Conservation (phyloP, 148 eudicot genomes). For the Vaccinium myrtillus region DNA sequence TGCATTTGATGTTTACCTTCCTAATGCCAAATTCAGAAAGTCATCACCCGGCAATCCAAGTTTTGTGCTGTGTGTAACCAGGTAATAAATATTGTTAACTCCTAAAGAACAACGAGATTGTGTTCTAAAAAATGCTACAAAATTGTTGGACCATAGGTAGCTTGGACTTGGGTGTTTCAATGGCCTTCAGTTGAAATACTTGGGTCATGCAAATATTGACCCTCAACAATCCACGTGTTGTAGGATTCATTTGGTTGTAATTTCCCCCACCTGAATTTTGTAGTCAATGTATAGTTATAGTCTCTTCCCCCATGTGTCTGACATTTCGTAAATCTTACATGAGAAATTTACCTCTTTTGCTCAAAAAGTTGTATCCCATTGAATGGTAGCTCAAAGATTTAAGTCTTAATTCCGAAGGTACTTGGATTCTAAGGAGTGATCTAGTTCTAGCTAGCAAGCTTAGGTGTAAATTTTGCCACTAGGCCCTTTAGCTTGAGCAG, state of each 20-base stretch:
- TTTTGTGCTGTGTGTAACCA: slow-evolving; percentile 55
- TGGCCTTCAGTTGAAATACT: background rate
- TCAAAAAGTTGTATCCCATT: background rate
- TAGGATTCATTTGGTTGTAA: background rate
- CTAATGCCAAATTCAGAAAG: slow-evolving; percentile 81
- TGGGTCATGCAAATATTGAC: background rate
- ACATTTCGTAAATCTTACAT: background rate
- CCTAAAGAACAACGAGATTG: background rate
- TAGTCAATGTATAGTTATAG: background rate
- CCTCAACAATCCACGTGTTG: background rate
- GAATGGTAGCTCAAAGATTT: background rate
- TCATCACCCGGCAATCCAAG: slow-evolving; percentile 79
- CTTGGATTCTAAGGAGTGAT: background rate
- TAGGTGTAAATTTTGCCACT: background rate
- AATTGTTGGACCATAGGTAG: background rate
- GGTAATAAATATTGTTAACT: slow-evolving; percentile 36
- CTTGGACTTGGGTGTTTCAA: background rate
- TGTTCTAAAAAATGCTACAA: background rate
- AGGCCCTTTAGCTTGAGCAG: background rate
- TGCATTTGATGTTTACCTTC: slow-evolving; percentile 77
- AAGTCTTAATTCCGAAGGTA: background rate
- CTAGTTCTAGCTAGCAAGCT: background rate
- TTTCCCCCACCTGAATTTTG: background rate
- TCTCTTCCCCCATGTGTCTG: background rate
- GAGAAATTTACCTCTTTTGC: background rate